Conservation (phyloP, 2,329 filamentous ascomycete genomes). For the Penicillium sp. region DNA sequence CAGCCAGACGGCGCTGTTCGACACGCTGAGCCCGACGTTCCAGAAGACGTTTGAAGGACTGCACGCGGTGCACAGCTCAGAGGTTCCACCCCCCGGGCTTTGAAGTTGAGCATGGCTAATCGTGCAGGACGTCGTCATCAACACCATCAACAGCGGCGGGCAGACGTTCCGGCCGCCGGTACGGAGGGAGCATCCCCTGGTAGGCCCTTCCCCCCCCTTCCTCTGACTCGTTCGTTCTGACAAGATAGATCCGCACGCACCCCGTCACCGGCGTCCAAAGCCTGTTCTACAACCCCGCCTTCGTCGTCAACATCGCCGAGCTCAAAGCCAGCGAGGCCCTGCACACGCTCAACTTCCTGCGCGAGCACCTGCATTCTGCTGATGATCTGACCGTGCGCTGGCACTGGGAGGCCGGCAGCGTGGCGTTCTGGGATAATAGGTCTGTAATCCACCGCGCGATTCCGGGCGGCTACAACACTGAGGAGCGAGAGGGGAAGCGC, state of each 20-base stretch:
- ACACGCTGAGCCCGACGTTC: constrained; percentile 3
- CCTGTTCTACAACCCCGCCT: constrained; percentile 3
- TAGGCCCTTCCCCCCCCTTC: background rate
- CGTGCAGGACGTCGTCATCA: background rate
- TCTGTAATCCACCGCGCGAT: constrained; percentile 3
- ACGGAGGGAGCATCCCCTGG: constrained; percentile 8
- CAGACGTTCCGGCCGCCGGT: constrained; percentile 1
- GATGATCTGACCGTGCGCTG: constrained; percentile 7
- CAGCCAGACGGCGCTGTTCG: constrained; percentile 4
- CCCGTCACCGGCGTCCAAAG: constrained; percentile 1
- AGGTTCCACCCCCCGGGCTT: background rate
- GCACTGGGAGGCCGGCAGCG: constrained; percentile 8
- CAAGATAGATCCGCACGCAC: constrained; percentile 3
- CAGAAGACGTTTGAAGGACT: constrained; percentile 7
- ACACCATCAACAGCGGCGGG: constrained; percentile 8
- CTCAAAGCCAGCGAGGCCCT: constrained; percentile 1
- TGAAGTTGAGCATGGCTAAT: background rate
- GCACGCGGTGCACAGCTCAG: constrained; percentile 6
- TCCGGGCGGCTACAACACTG: constrained; percentile 6
- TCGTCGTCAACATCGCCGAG: constrained; percentile 4
- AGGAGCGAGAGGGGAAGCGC: background rate
- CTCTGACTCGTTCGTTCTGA: background rate
- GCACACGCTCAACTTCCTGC: background rate
- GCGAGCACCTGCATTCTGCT: constrained; percentile 1
- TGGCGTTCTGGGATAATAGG: constrained; percentile 6